A percentile compares a stretch with the other conserved stretches of the same genome.
Conservation (phyloP, 1,139 yeast species). For the Arxiozyma slooffiae region DNA sequence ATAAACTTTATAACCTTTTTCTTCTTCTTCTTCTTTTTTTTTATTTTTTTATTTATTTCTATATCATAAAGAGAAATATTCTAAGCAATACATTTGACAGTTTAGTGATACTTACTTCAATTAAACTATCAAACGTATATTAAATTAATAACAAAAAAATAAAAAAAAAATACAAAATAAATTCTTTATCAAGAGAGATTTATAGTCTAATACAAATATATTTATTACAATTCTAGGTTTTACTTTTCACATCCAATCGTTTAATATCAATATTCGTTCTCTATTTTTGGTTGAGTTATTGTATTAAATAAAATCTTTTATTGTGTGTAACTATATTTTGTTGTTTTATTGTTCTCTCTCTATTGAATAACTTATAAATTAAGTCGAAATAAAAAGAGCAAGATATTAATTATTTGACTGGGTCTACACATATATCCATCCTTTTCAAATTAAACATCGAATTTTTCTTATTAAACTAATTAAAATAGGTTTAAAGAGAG, state of each 20-base stretch:
- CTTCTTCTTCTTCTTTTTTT: not conserved
- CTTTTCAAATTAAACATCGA: not conserved
- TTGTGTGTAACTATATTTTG: not conserved
- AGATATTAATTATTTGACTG: not conserved
- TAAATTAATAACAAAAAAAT: not conserved
- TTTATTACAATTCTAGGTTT: not conserved
- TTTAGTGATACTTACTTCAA: slow-evolving; percentile 1
- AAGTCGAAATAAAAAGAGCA: not conserved
- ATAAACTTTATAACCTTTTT: not conserved
- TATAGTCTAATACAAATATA: not conserved
- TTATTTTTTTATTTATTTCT: no score
- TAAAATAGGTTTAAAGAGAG: slow-evolving; percentile 4
- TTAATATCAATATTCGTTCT: not conserved
- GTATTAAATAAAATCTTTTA: not conserved
- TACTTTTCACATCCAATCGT: not conserved
- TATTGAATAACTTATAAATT: not conserved
- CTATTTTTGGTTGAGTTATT: not conserved
- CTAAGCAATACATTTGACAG: slow-evolving; percentile 1
- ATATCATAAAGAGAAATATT: not conserved
- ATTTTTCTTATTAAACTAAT: not conserved
- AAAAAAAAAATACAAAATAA: not conserved
- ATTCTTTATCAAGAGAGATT: not conserved
- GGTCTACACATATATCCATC: no score
- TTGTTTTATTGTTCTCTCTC: not conserved
- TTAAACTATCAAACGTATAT: slow-evolving; percentile 1